Evolutionary conservation across 352 stramenopile species (phyloP), one percentile per base, ranked within the genome.

Genomic region (Phytophthora quininea): DNA sequence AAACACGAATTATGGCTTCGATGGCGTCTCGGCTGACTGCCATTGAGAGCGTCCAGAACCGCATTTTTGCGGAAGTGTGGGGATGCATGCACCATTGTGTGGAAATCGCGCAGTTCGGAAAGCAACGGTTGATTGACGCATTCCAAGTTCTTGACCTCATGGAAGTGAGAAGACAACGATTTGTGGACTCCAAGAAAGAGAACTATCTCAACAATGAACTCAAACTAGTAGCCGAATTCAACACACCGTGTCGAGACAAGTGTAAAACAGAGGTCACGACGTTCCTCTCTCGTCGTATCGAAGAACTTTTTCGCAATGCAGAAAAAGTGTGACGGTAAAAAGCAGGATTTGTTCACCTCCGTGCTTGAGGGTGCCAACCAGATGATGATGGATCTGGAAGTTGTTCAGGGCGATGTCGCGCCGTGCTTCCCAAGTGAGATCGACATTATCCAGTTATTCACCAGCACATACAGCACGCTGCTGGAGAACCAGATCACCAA

Each of bases 71-170:
- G 6, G 86, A 94, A 63, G 84, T 92, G 1, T 92, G 81, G 82
- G 84, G 84, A 2, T 94, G 86, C 48, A 77, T 94, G 79, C 71
- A 92, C 40, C 86, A 96, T 70, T 94, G 88, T 37, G 82, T 96
- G 3, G 83, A 96, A 64, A 83, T 96, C 37, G 86, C 84, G 0
- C 86, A 94, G 64, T 89, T 88, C 54, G 84, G 87, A 45, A 87
- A 85, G 37, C 78, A 84, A 30, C 79, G 88, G 0, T 71, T 96
- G 1, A 30, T 72, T 10, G 80, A 91, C 57, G 84, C 88, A 2
- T 93, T 96, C 46, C 75, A 88, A 42, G 74, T 93, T 12, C 74
- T 96, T 33, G 77, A 93, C 19, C 70, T 92, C 37, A 92, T 96
- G 77, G 88, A 94, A 53, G 75, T 68, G 27, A 77, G 85, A 0